Percentiles rank a stretch among this genome's conserved stretches.
Conservation (phyloP, 768 basidiomycete species). For the Naematelia aurantialba region DNA sequence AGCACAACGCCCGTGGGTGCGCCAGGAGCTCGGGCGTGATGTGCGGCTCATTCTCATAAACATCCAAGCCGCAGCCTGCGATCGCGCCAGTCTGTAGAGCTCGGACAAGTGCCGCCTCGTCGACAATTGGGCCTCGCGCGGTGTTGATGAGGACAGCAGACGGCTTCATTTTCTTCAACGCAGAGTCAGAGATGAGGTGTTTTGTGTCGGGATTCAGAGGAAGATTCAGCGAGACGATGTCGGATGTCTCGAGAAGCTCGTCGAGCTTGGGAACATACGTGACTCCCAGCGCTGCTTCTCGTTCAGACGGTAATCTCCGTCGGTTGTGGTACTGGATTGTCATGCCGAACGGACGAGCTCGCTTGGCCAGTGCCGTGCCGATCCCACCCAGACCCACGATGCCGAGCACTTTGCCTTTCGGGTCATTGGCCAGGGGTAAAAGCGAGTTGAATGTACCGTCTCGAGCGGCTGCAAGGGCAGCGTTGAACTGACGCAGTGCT, state of each 20-base stretch:
- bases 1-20: constrained; percentile 9
- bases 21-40: constrained; percentile 10
- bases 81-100: constrained; percentile 85
- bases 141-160: constrained; percentile 76
- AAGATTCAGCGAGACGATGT: constrained; percentile 69
- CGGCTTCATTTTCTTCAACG: constrained; percentile 68
- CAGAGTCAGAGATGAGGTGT: constrained; percentile 66
- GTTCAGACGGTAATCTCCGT: constrained; percentile 30
- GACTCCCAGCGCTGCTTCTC: constrained; percentile 46
- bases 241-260: constrained; percentile 63
- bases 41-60: constrained; percentile 61
- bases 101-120: constrained; percentile 76
- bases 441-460: constrained; percentile 11
- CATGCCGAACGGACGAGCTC: constrained; percentile 67
- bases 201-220: constrained; percentile 69
- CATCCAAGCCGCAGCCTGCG: constrained; percentile 70
- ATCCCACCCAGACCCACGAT: constrained; percentile 53
- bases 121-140: constrained; percentile 80
- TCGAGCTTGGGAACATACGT: constrained; percentile 63
- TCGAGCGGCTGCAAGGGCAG: constrained; percentile 8
- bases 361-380: constrained; percentile 43
- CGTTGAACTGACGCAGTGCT: constrained; percentile 27
- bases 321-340: constrained; percentile 68
- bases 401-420: constrained; percentile 47
- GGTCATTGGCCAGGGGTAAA: constrained; percentile 41